Evolutionary conservation across 768 basidiomycete species (phyloP), one percentile per base, ranked within the genome.

Genomic region (Auriculariales sp.): DNA sequence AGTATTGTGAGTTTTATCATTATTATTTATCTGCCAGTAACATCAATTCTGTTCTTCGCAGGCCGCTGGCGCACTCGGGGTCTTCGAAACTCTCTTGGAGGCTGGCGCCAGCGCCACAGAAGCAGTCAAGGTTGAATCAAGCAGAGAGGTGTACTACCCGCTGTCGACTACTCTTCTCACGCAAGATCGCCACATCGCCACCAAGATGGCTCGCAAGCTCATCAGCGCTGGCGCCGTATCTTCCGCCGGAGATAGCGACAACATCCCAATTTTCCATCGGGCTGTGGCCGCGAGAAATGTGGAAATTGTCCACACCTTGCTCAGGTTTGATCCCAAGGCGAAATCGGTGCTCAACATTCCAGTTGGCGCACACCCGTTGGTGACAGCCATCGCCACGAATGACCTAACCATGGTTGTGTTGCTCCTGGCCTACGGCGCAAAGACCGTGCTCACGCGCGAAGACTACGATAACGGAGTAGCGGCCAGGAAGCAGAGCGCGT

Each of bases 71-170:
- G 72, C 73, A 1, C 50, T 70, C 2, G 57, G 60, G 2, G 66
- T 70, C 27, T 59, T 79, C 2, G 72, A 77, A 9, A 61, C 61
- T 1, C 69, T 80, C 12, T 56, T 79, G 39, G 59, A 57, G 4
- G 69, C 64, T 1, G 76, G 74, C 2, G 74, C 77, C 0, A 71
- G 78, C 54, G 62, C 63, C 17, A 68, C 68, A 27, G 45, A 62
- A 11, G 57, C 68, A 0, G 61, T 65, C 1, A 64, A 66, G 34
- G 53, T 56, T 17, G 63, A 59, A n/a, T 51, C 48, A 34, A 56
- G 57, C 45, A 32, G 54, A 17, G 48, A 62, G 11, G 39, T 46
- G n/a, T 30, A 52, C 22, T 61, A 66, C 35, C 60, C 64, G 12
- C 60, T 67, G 24, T 42, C 57, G 2, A 48, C 66, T 39, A 62